These are phyloP conservation scores for Teunomyces cretensis DNA, from an alignment of 805 yeast genomes.

Conservation along the genomic window DNA sequence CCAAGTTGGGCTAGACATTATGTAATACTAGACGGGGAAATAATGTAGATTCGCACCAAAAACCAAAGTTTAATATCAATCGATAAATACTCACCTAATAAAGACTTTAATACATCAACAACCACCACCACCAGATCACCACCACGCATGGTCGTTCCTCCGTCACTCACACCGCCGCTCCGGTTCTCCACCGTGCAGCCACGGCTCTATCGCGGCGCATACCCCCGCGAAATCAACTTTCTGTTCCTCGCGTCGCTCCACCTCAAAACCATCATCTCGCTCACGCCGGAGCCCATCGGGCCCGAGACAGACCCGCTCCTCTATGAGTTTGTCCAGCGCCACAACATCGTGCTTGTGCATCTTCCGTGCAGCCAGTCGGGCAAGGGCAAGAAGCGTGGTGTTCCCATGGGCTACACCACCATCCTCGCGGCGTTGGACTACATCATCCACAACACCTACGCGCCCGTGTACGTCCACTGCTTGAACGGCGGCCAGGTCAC, in stretches of 20 bases:
- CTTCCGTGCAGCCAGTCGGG: slow-evolving; percentile 66
- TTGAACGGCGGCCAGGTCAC: slow-evolving; percentile 88
- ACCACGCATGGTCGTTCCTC: slow-evolving; percentile 12
- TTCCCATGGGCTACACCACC: slow-evolving; percentile 69
- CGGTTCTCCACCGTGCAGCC: slow-evolving; percentile 72
- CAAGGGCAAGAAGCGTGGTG: slow-evolving; percentile 79
- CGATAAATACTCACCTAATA: neutral
- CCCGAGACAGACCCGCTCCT: slow-evolving; percentile 50
- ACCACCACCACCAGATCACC: no score
- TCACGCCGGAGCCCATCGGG: slow-evolving; percentile 75
- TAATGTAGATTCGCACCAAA: neutral
- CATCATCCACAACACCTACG: slow-evolving; percentile 55
- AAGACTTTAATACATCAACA: no score
- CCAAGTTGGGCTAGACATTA: slow-evolving; percentile 18
- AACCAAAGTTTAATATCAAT: neutral
- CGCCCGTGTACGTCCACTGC: slow-evolving; percentile 84
- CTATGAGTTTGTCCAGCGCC: slow-evolving; percentile 49
- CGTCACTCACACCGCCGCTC: slow-evolving; percentile 66
- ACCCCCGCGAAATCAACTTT: slow-evolving; percentile 75
- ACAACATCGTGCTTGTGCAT: slow-evolving; percentile 66
- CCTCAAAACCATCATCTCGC: slow-evolving; percentile 69
- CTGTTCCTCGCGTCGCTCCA: slow-evolving; percentile 64
- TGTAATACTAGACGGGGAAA: neutral
- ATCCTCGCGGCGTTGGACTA: slow-evolving; percentile 61
- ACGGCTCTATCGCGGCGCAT: slow-evolving; percentile 77